Evolutionary conservation across 2,329 filamentous ascomycete species (phyloP).

Genomic region (Colletotrichum scovillei): DNA sequence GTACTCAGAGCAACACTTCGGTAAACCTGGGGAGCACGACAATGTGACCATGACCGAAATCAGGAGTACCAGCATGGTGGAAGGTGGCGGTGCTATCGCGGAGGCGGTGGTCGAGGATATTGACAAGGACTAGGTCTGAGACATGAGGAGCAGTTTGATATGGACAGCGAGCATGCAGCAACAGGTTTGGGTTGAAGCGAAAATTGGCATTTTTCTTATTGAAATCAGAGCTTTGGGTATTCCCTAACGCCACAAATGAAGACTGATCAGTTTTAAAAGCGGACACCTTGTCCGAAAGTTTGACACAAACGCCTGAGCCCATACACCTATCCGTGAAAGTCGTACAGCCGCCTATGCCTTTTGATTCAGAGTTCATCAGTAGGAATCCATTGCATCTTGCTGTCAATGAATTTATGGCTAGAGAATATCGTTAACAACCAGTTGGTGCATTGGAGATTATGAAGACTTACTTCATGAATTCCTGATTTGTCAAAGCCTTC

Average conservation of each 20-base stretch:
- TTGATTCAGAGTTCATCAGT: constrained; percentile 16
- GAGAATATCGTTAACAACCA: constrained; percentile 30
- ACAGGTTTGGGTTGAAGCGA: background rate
- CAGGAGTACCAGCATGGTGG: background rate
- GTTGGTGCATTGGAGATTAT: background rate
- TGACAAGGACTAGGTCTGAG: too few species aligned
- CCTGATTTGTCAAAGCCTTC: constrained; percentile 60
- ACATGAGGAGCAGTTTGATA: background rate
- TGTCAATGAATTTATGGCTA: constrained; percentile 55
- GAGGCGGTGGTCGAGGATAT: background rate
- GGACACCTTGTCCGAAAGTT: background rate
- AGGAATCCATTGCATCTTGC: constrained; percentile 47
- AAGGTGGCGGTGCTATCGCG: background rate
- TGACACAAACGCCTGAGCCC: constrained; percentile 1
- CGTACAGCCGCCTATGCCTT: background rate
- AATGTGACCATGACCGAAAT: background rate
- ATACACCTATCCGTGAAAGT: background rate
- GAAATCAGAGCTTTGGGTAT: constrained; percentile 24
- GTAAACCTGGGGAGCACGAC: background rate
- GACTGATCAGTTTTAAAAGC: background rate
- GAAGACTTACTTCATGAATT: constrained; percentile 62
- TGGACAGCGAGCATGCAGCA: background rate
- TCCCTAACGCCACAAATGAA: constrained; percentile 24
- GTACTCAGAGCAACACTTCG: background rate
- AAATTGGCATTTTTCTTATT: background rate